Evolutionary conservation across 371 early-diverging fungal species (phyloP).

Genomic region (Mucor racemosus): DNA sequence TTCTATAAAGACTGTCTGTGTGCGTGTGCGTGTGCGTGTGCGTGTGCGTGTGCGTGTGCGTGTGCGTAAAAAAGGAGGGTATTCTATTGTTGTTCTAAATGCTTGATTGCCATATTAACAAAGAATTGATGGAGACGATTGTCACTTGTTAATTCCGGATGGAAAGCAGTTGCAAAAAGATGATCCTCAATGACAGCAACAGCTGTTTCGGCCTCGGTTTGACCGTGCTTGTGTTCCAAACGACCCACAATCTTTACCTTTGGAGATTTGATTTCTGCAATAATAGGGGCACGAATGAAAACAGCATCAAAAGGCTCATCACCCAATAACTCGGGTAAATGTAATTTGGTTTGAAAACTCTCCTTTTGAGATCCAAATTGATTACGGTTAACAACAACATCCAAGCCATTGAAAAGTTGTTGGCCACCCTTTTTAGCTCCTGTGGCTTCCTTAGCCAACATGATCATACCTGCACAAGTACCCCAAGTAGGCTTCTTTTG

Average conservation of each 20-base stretch:
- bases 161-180: conserved; percentile 93
- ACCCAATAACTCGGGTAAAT: conserved; percentile 64
- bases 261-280: conserved; percentile 69
- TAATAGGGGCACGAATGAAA: conserved; percentile 95
- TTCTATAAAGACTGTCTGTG: not conserved
- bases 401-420: conserved; percentile 80
- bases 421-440: conserved; percentile 87
- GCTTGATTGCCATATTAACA: conserved; percentile 56
- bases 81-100: conserved; percentile 3
- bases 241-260: conserved; percentile 74
- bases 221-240: conserved; percentile 50
- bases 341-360: conserved; percentile 78
- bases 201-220: conserved; percentile 63
- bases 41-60: not conserved
- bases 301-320: conserved; percentile 74
- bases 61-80: not conserved
- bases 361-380: conserved; percentile 94
- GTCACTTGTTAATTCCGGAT: conserved; percentile 92
- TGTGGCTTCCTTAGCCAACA: conserved; percentile 79
- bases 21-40: not conserved
- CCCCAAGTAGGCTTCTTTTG: conserved; percentile 89
- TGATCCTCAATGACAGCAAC: conserved; percentile 90
- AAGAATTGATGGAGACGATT: conserved; percentile 88
- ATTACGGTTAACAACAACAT: conserved; percentile 87
- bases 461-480: conserved; percentile 96